These are phyloP conservation scores for Dendrothele bispora DNA, from an alignment of 768 basidiomycete species.

Conservation along the genomic window DNA sequence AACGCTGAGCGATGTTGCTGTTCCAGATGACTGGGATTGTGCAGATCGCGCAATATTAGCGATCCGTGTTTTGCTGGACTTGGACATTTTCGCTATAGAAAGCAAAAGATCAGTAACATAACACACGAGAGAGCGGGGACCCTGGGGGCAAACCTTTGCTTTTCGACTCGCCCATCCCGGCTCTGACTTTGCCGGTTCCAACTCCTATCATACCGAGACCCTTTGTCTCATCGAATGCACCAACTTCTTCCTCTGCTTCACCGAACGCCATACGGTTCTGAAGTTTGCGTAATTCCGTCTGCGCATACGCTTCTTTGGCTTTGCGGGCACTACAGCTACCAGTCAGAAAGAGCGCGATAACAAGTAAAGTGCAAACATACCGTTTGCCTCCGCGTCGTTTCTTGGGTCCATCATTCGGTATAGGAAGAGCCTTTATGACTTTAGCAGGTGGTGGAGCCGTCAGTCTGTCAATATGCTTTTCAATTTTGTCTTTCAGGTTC, in stretches of 20 bases:
- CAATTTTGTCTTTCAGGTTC: slow-evolving; percentile 81
- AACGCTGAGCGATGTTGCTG: slow-evolving; percentile 88
- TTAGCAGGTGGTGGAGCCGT: slow-evolving; percentile 94
- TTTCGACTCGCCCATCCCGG: slow-evolving; percentile 83
- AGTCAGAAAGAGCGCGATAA: not conserved
- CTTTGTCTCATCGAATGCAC: slow-evolving; percentile 96
- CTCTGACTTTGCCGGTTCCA: slow-evolving; percentile 85
- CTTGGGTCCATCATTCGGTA: slow-evolving; percentile 94
- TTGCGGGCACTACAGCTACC: slow-evolving; percentile 74
- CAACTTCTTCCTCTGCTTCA: slow-evolving; percentile 93
- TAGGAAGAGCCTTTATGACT: slow-evolving; percentile 88
- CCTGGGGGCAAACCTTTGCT: slow-evolving; percentile 68
- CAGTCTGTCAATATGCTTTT: slow-evolving; percentile 87
- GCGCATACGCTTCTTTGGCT: slow-evolving; percentile 97
- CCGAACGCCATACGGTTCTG: slow-evolving; percentile 98
- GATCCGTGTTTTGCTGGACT: slow-evolving; percentile 88
- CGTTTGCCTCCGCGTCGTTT: slow-evolving; percentile 95
- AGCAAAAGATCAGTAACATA: slow-evolving; percentile 2
- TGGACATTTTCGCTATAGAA: slow-evolving; percentile 85
- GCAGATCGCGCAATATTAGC: slow-evolving; percentile 80
- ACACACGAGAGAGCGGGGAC: not conserved
- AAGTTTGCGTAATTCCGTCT: slow-evolving; percentile 93
- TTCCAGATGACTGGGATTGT: slow-evolving; percentile 72
- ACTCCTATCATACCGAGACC: slow-evolving; percentile 96
- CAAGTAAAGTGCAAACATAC: slow-evolving; percentile 38